Percentiles rank a stretch among this genome's conserved stretches.
phyloP scores from a whole-genome alignment of 2,329 filamentous ascomycete genomes.

The Elsinoe fawcettii region DNA sequence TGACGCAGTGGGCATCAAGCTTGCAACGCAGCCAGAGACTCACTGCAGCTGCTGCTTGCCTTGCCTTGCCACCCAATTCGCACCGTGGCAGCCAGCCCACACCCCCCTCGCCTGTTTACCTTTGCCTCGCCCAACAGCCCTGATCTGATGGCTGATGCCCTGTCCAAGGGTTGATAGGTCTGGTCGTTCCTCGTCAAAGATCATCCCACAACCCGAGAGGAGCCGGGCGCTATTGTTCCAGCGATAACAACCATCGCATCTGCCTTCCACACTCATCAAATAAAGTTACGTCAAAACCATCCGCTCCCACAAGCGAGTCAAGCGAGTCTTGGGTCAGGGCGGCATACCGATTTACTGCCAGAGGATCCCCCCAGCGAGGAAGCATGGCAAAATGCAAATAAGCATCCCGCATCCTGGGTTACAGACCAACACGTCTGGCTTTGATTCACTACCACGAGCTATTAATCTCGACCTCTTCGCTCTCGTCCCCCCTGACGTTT shows the following conservation, averaged over 20 bases:
- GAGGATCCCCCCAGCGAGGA: not conserved
- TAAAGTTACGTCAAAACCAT: conserved; percentile 15
- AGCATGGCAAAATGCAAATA: conserved; percentile 14
- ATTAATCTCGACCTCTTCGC: conserved; percentile 13
- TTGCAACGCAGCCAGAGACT: not conserved
- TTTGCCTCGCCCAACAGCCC: not conserved
- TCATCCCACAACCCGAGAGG: conserved; percentile 12
- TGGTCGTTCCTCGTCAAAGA: conserved; percentile 1
- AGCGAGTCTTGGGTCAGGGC: conserved; percentile 9
- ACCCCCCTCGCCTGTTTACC: not conserved
- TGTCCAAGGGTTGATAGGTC: not conserved
- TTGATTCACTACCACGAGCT: conserved; percentile 1
- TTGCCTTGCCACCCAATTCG: conserved; percentile 1
- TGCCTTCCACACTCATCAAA: conserved; percentile 15
- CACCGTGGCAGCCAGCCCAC: conserved; percentile 1
- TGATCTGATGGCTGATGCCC: conserved; percentile 4
- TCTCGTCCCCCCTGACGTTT: not conserved
- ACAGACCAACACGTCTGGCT: not conserved
- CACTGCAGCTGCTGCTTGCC: too few relatives aligned
- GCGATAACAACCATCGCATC: conserved; percentile 14
- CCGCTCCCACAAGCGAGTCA: conserved; percentile 12
- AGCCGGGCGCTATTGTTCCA: conserved; percentile 14
- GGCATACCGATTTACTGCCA: conserved; percentile 4
- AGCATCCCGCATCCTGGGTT: conserved; percentile 13
- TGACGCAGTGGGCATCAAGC: not conserved